phyloP scores from a whole-genome alignment of 495 filamentous ascomycete species.

The Podospora tetraspora region DNA sequence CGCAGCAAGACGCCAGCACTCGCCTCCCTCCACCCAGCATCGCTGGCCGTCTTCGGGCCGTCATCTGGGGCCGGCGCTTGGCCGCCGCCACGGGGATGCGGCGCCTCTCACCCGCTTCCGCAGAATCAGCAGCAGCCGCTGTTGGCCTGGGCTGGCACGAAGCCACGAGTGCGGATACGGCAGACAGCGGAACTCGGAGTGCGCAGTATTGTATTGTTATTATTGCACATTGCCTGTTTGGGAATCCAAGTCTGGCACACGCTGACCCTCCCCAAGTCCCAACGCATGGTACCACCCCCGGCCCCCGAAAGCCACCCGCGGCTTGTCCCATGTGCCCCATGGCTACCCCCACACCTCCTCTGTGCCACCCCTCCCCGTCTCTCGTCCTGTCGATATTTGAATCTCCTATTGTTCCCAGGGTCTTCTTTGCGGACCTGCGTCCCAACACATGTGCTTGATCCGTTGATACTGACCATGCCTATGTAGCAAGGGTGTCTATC shows the following conservation, averaged over 20 bases:
- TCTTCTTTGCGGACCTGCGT: not conserved
- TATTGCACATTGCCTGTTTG: slow-evolving; percentile 7
- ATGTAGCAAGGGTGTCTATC: slow-evolving; percentile 18
- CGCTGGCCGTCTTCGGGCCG: not conserved
- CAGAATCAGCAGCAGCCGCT: slow-evolving; percentile 2
- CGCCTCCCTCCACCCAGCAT: not conserved
- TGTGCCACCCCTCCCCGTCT: not conserved
- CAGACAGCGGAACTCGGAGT: slow-evolving; percentile 1
- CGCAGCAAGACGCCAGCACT: not conserved
- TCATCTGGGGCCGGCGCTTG: slow-evolving; percentile 13
- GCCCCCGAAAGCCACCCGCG: not conserved
- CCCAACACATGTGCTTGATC: slow-evolving; percentile 4
- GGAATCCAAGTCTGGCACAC: not conserved
- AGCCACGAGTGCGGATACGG: not conserved
- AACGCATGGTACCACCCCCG: not conserved
- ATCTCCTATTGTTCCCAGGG: not conserved
- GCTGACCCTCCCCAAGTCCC: not conserved
- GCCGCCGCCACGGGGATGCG: slow-evolving; percentile 6
- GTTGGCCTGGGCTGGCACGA: not conserved
- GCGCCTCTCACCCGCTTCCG: not conserved
- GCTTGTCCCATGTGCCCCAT: not conserved
- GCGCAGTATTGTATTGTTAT: slow-evolving; percentile 7
- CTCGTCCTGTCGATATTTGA: slow-evolving; percentile 13
- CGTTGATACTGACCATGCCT: slow-evolving; percentile 13
- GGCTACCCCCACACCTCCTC: not conserved